Evolutionary conservation across 1,284 basidiomycete species (phyloP), one percentile per base, ranked within the genome.

Genomic region (Irpex sp.): DNA sequence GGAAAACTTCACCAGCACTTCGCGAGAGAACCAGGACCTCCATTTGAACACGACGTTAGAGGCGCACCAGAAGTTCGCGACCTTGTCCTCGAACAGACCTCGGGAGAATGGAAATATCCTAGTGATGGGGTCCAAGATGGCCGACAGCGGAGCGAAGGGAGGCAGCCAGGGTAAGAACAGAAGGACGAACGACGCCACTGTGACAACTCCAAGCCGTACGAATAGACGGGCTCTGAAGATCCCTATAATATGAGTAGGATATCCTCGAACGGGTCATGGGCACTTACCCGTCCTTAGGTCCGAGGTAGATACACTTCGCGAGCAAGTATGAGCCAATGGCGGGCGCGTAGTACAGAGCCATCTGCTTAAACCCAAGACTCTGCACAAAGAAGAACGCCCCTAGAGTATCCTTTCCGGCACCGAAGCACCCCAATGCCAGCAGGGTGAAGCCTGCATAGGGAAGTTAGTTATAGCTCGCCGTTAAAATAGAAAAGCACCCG

Each of bases 61-160:
- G 21, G 93, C 91, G 73, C 94, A 97, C 92, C 96, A 98, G 71
- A 97, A 92, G 73, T 97, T 98, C 55, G 95, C 93, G 21, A 98
- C 96, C 74, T 97, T 97, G 79, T 97, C 96, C 74, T 98, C 96
- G 70, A 97, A 97, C 4, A 98, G 81, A 6, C 96, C 95, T 51
- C 94, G 88, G 4, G 85, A 82, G 72, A 98, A 92, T 0, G 96
- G 96, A 74, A 98, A 97, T 67, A 97, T 94, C 13, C 96, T 88
- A 26, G 81, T 81, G 55, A 96, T 78, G 2, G 92, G 86, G 66
- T 89, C 85, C n/a, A 81, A 65, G 62, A 92, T 79, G 48, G 75
- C 70, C 15, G 77, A 76, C 15, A 79, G 73, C 17, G 82, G 82
- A 13, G 81, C 79, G 60, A 88, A 81, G 4, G 83, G 87, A 38